These are phyloP conservation scores for Umbellularia californica DNA, from an alignment of 164 flowering plant species.

Conservation along the genomic window DNA sequence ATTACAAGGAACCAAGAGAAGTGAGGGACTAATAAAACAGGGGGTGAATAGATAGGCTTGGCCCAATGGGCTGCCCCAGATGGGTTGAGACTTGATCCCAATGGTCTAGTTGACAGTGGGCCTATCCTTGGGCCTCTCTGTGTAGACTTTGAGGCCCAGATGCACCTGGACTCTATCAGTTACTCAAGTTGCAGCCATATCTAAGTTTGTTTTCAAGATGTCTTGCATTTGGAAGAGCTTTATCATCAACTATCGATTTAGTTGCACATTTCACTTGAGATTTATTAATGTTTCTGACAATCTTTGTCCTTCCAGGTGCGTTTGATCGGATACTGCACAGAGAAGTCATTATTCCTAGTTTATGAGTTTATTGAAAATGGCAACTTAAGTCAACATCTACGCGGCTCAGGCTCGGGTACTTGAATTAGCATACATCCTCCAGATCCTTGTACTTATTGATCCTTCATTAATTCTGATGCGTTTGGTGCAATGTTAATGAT, in stretches of 20 bases:
- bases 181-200: background rate
- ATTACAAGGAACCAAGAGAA: background rate
- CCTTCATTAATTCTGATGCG: background rate
- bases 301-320: conserved; percentile 59
- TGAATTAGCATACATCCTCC: background rate
- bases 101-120: no score
- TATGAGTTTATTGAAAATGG: conserved; percentile 92
- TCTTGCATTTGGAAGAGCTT: background rate
- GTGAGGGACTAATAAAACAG: background rate
- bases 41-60: no score
- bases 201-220: background rate
- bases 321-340: conserved; percentile 85
- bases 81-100: no score
- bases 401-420: conserved; percentile 66
- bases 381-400: conserved; percentile 77
- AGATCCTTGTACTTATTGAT: background rate
- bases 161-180: no score
- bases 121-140: no score
- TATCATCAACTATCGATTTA: background rate
- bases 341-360: conserved; percentile 71
- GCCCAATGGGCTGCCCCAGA: background rate
- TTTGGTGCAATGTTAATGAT: background rate
- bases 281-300: background rate
- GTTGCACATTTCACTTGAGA: background rate
- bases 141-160: no score